phyloP scores from a whole-genome alignment of 2,329 filamentous ascomycete species.

The Pseudogymnoascus sp. region DNA sequence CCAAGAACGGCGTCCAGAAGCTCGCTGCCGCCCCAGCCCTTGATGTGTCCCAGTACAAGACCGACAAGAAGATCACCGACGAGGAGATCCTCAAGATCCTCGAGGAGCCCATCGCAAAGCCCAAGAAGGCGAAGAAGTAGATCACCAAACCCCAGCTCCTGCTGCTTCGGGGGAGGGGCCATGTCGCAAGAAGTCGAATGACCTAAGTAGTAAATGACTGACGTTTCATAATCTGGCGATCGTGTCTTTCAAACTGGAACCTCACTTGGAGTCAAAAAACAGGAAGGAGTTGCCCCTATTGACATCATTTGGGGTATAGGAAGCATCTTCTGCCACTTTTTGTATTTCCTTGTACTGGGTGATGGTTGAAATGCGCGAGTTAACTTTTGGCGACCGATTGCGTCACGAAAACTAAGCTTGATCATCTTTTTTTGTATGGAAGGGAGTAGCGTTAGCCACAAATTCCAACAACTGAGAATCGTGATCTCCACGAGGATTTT shows the following conservation, averaged over 20 bases:
- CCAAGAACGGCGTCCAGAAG: constrained; percentile 91
- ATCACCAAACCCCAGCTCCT: constrained; percentile 21
- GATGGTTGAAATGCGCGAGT: background rate
- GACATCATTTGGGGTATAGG: background rate
- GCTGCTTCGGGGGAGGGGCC: background rate
- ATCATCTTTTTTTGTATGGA: background rate
- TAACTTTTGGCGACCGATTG: background rate
- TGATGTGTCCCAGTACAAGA: constrained; percentile 76
- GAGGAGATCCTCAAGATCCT: constrained; percentile 93
- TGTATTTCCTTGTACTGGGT: background rate
- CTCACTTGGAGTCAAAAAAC: background rate
- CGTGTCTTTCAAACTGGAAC: background rate
- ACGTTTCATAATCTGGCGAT: background rate
- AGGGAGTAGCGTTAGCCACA: constrained; percentile 2
- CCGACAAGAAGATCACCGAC: constrained; percentile 96
- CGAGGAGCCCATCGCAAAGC: constrained; percentile 79
- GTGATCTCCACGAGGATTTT: background rate
- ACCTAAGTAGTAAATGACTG: background rate
- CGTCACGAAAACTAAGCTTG: background rate
- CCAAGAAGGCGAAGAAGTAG: constrained; percentile 59
- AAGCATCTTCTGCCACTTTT: background rate
- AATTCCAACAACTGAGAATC: constrained; percentile 2
- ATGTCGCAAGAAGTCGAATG: background rate
- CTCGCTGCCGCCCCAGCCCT: constrained; percentile 67
- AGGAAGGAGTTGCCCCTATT: background rate